Evolutionary conservation across 1,139 yeast genomes (phyloP).

Genomic region (Scheffersomyces quercinus): DNA sequence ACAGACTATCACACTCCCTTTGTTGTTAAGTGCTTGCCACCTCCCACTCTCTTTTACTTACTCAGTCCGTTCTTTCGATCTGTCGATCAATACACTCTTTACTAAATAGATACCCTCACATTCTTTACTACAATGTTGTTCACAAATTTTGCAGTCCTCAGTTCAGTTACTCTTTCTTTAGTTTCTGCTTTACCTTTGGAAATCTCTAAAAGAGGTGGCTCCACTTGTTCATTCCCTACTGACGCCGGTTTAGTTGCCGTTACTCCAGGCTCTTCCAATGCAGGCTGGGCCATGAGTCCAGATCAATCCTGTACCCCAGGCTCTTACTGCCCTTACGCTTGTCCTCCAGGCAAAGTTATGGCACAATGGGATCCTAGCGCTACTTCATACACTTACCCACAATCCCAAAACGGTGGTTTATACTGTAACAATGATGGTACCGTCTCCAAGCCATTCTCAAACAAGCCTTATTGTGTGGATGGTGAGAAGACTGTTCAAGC

Average conservation of each 20-base stretch:
- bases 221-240: slow-evolving; percentile 67
- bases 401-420: slow-evolving; percentile 79
- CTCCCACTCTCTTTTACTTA: neutral
- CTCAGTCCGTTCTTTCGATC: neutral
- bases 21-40: neutral
- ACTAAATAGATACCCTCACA: slow-evolving; percentile 5
- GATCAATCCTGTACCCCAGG: slow-evolving; percentile 76
- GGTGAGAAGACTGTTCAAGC: slow-evolving; percentile 75
- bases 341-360: slow-evolving; percentile 80
- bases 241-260: slow-evolving; percentile 67
- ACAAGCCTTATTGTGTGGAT: slow-evolving; percentile 65
- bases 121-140: slow-evolving; percentile 20
- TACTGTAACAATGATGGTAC: slow-evolving; percentile 72
- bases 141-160: slow-evolving; percentile 14
- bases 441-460: slow-evolving; percentile 60
- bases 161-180: slow-evolving; percentile 20
- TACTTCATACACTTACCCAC: slow-evolving; percentile 62
- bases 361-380: slow-evolving; percentile 74
- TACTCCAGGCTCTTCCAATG: slow-evolving; percentile 57
- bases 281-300: slow-evolving; percentile 87
- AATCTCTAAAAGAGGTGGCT: slow-evolving; percentile 22
- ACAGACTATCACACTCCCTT: too few species aligned
- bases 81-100: neutral
- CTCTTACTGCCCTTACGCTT: slow-evolving; percentile 83
- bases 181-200: slow-evolving; percentile 28